Evolutionary conservation across 2,329 filamentous ascomycete species (phyloP).

Genomic region (Apiospora hydei): DNA sequence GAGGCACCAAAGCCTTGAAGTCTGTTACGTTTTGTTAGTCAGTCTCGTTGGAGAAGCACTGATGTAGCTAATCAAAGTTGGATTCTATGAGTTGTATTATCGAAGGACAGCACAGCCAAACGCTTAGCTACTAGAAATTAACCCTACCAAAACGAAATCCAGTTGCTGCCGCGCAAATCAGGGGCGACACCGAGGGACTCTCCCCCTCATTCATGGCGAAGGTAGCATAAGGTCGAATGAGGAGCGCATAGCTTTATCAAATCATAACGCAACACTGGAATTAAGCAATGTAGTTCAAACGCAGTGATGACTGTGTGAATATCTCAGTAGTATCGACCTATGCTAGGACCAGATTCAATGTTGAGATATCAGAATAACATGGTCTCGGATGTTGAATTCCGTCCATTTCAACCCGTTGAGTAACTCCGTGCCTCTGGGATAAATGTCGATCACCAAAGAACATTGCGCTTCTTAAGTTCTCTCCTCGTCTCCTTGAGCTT

Average conservation of each 20-base stretch:
- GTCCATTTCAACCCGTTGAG: background rate
- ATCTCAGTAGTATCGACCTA: background rate
- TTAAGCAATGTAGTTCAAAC: background rate
- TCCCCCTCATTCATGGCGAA: no score
- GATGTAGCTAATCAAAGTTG: background rate
- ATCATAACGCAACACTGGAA: no score
- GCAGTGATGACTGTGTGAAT: background rate
- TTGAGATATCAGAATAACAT: background rate
- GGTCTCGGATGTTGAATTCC: constrained; percentile 15
- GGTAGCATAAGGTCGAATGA: no score
- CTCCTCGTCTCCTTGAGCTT: background rate
- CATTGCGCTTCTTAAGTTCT: background rate
- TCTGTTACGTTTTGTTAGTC: background rate
- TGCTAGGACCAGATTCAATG: background rate
- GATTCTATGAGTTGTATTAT: no score
- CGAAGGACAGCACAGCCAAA: no score
- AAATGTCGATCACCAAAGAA: background rate
- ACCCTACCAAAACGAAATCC: background rate
- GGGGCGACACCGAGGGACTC: no score
- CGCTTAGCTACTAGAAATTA: no score
- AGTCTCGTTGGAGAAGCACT: background rate
- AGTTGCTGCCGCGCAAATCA: no score
- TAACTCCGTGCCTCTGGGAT: background rate
- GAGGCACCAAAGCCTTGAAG: constrained; percentile 26
- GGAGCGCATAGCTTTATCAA: no score